Evolutionary conservation across 768 basidiomycete genomes (phyloP).

Genomic region (Filobasidium wieringae): DNA sequence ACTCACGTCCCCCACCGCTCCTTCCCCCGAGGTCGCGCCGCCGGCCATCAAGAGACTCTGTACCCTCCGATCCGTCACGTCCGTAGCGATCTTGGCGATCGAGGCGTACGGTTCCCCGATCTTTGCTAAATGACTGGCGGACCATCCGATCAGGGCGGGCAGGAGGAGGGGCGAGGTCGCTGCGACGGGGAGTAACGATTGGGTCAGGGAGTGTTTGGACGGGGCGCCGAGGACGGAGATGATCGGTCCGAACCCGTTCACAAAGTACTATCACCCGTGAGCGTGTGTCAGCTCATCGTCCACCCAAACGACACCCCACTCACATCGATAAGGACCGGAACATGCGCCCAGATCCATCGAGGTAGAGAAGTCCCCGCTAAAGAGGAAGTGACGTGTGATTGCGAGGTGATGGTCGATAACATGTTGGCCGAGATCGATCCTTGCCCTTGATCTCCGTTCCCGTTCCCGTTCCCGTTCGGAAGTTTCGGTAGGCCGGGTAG

Average conservation of each 20-base stretch:
- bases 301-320: background rate
- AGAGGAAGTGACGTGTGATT: background rate
- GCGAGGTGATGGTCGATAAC: background rate
- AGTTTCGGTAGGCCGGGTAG: background rate
- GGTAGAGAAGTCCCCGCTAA: slow-evolving; percentile 1
- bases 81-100: slow-evolving; percentile 8
- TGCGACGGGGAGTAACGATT: slow-evolving; percentile 3
- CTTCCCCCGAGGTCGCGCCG: background rate
- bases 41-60: background rate
- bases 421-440: background rate
- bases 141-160: slow-evolving; percentile 10
- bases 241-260: slow-evolving; percentile 12
- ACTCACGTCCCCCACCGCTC: background rate
- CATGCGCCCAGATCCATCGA: slow-evolving; percentile 8
- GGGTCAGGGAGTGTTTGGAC: background rate
- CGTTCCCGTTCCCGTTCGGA: background rate
- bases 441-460: background rate
- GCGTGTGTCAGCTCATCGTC: background rate
- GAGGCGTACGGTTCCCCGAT: slow-evolving; percentile 9
- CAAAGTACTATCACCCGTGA: slow-evolving; percentile 1
- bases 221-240: slow-evolving; percentile 11
- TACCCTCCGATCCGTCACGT: slow-evolving; percentile 5
- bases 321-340: slow-evolving; percentile 8
- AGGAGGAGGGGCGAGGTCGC: slow-evolving; percentile 5
- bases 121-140: slow-evolving; percentile 3